Percentiles rank a stretch among this genome's conserved stretches.
phyloP scores from a whole-genome alignment of 73 alveolate genomes.

The Symbiodinium pilosum region DNA sequence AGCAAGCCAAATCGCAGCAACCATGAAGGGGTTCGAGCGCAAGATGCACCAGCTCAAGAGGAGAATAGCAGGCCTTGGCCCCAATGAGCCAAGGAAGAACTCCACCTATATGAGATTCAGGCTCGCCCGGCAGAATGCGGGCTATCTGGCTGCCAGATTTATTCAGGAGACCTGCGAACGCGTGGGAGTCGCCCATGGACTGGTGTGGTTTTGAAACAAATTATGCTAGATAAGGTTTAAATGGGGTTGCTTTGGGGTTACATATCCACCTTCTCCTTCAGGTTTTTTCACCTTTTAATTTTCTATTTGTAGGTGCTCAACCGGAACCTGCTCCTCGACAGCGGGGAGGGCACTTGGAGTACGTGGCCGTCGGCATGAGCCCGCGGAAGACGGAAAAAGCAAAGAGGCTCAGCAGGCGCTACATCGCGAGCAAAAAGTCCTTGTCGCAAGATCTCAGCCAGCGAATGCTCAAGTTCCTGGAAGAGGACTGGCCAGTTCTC shows the following conservation, averaged over 20 bases:
- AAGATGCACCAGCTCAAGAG: not conserved
- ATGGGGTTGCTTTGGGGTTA: not conserved
- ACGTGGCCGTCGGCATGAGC: not conserved
- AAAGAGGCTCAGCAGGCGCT: not conserved
- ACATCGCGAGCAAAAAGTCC: not conserved
- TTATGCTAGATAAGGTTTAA: not conserved
- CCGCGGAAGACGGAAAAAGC: not conserved
- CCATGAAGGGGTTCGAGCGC: not conserved
- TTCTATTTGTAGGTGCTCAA: not conserved
- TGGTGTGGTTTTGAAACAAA: not conserved
- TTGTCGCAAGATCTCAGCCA: not conserved
- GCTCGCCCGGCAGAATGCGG: not conserved
- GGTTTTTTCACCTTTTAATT: not conserved
- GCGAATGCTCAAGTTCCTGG: not conserved
- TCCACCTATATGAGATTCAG: not conserved
- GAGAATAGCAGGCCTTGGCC: not conserved
- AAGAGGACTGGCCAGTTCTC: not conserved
- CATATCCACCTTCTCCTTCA: not conserved
- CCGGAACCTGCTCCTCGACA: not conserved
- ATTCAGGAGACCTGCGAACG: not conserved
- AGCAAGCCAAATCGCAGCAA: not conserved
- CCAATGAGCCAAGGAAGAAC: not conserved
- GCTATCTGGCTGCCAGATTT: not conserved
- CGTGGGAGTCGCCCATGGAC: not conserved
- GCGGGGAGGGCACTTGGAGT: not conserved